A percentile compares a stretch with the other conserved stretches of the same genome.
Conservation (phyloP, 2,329 filamentous ascomycete genomes). For the Moelleriella libera region DNA sequence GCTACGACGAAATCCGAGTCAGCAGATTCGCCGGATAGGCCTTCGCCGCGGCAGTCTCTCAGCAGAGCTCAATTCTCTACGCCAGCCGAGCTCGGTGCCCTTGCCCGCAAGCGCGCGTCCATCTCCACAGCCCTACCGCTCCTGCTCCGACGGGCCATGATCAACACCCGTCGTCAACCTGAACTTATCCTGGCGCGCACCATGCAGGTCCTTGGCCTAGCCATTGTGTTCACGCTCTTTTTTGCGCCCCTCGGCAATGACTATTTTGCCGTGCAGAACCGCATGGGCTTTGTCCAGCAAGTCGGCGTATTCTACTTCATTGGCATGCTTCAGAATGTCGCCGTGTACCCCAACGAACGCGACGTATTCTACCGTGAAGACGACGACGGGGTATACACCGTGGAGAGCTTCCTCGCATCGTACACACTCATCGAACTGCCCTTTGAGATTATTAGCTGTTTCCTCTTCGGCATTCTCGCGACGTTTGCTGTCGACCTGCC, state of each 20-base stretch:
- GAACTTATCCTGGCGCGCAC: constrained; percentile 48
- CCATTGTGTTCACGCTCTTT: constrained; percentile 50
- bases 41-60: background rate
- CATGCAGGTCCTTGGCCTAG: constrained; percentile 52
- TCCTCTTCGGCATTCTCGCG: constrained; percentile 51
- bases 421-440: constrained; percentile 60
- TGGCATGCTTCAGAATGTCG: constrained; percentile 69
- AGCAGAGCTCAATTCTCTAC: constrained; percentile 38
- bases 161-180: constrained; percentile 57
- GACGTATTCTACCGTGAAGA: constrained; percentile 69
- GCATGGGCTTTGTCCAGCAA: constrained; percentile 61
- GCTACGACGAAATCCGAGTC: no score
- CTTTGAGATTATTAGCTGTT: constrained; percentile 51
- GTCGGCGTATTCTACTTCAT: constrained; percentile 59
- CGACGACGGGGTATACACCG: constrained; percentile 57
- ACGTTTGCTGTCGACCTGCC: constrained; percentile 53
- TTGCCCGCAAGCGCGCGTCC: constrained; percentile 48
- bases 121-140: constrained; percentile 52
- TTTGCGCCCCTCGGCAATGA: constrained; percentile 58
- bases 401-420: constrained; percentile 55
- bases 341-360: constrained; percentile 56
- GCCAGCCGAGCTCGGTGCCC: constrained; percentile 57
- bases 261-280: constrained; percentile 57
- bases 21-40: background rate
- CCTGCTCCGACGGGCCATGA: constrained; percentile 49